Evolutionary conservation across 129 eudicot genomes (phyloP).

Genomic region (Centella asiatica): DNA sequence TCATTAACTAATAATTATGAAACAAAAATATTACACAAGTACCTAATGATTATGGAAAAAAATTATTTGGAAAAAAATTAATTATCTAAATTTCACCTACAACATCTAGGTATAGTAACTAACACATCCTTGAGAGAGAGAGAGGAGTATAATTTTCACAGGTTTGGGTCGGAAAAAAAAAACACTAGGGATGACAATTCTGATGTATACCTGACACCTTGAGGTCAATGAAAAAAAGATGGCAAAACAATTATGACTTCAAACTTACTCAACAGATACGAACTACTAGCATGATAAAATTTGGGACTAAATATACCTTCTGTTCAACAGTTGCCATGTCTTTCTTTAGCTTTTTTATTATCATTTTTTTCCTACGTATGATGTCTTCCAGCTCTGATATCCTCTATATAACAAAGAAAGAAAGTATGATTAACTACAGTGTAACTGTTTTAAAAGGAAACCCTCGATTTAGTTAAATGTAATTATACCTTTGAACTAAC

Average conservation of each 20-base stretch:
- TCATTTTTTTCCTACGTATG: constrained; percentile 65
- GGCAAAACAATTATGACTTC: not conserved
- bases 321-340: constrained; percentile 75
- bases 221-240: too few relatives aligned
- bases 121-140: too few relatives aligned
- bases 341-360: constrained; percentile 64
- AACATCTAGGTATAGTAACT: too few relatives aligned
- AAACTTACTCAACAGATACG: not conserved
- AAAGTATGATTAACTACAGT: not conserved
- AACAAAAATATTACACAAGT: too few relatives aligned
- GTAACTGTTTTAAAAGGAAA: not conserved
- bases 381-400: constrained; percentile 70
- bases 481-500: constrained; percentile 51
- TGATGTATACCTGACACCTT: too few relatives aligned
- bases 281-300: not conserved
- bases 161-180: too few relatives aligned
- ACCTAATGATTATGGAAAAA: too few relatives aligned
- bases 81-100: too few relatives aligned
- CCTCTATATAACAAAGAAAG: constrained; percentile 36
- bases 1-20: too few relatives aligned
- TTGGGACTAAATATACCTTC: constrained; percentile 38
- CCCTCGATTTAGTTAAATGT: not conserved
- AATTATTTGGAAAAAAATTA: too few relatives aligned
- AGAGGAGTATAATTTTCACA: too few relatives aligned
- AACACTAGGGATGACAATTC: too few relatives aligned